Evolutionary conservation across 495 filamentous ascomycete species (phyloP).

Genomic region (Astrothelium subdiscretum): DNA sequence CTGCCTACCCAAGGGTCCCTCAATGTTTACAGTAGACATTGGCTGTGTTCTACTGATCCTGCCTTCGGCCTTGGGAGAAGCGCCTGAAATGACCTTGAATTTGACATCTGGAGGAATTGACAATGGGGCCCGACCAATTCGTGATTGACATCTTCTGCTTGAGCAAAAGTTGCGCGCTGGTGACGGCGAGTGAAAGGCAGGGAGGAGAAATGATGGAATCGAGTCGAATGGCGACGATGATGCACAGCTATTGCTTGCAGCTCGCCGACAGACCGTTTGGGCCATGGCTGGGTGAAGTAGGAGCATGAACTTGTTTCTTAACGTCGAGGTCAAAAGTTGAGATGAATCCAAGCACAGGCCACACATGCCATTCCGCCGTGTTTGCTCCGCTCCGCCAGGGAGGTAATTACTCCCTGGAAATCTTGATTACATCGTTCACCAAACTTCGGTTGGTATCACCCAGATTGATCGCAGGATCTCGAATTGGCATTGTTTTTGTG

Average conservation of each 20-base stretch:
- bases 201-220: constrained; percentile 61
- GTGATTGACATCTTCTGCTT: constrained; percentile 53
- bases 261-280: background rate
- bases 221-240: constrained; percentile 24
- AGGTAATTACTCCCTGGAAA: too few species aligned
- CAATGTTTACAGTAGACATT: constrained; percentile 51
- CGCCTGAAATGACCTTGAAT: constrained; percentile 48
- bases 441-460: too few species aligned
- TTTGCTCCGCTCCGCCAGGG: background rate
- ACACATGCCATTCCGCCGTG: background rate
- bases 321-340: too few species aligned
- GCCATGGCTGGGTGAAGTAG: background rate
- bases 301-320: background rate
- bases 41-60: constrained; percentile 40
- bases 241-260: background rate
- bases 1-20: constrained; percentile 60
- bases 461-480: too few species aligned
- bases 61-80: constrained; percentile 33
- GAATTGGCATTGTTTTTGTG: too few species aligned
- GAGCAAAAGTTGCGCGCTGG: constrained; percentile 54
- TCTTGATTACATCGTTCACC: too few species aligned
- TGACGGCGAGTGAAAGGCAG: constrained; percentile 48
- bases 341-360: background rate
- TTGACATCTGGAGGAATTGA: constrained; percentile 75
- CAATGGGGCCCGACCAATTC: constrained; percentile 72